Base-by-base conservation (phyloP, 192 early-diverging fungal genomes). In the Phycomyces nitens region DNA sequence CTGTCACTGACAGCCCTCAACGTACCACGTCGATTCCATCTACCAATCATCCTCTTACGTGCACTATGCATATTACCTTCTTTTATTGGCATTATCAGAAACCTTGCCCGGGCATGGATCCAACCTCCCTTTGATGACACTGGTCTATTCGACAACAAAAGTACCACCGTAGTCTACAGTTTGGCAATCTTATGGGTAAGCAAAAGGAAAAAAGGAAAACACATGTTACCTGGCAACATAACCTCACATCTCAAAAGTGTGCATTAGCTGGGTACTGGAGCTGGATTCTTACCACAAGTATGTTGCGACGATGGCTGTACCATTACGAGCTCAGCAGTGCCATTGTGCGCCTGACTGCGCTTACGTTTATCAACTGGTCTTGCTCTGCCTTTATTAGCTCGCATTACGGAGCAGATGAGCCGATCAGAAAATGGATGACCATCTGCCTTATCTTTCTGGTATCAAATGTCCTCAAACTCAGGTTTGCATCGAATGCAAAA, bases 351-450 rank as follows among this genome's bases (percentile, higher is more conserved):
- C 57, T 85, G 38, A 73, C 80, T 49, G 77, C 78, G 1, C 68
- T 85, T 20, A 79, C 70, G 39, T 72, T 70, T 24, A 79, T 83
- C 38, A 83, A 72, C 53, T 85, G 81, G 81, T 77, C 79, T 12
- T 59, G 79, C 0, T 79, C 77, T n/a, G 71, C 75, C 1, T 81
- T 78, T 24, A 73, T 85, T 0, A 65, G 63, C 34, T 77, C 76
- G 34, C 72, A 69, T 47, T 82, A 78, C 70, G 83, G 83, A 8
- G 64, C 63, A 21, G 83, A 85, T 65, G 69, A 82, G 23, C 83
- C 83, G 22, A 77, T 83, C 34, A 80, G 81, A 81, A 74, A 68
- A 6, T 82, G 81, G 83, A 80, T 85, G 72, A 69, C 73, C 9
- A 77, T 80, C 29, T 77, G 79, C 34, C 47, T 70, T 22, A 65